A percentile compares a stretch with the other conserved stretches of the same genome.
Evolutionary conservation across 129 eudicot species (phyloP).

Genomic region (Flaveria linearis): DNA sequence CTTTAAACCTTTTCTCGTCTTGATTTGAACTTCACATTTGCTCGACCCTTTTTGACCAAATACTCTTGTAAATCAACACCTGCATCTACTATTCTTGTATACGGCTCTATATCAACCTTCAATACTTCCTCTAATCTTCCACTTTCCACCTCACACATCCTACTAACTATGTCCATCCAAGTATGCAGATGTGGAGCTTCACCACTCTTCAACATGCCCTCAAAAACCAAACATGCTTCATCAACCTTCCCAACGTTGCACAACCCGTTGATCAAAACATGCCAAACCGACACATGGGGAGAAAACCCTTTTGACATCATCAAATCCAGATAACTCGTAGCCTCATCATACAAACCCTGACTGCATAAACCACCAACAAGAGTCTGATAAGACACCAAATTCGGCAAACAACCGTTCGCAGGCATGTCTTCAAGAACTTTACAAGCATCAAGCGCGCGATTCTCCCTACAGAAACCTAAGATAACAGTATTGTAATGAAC

Average conservation of each 20-base stretch:
- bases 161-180: conserved; percentile 65
- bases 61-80: conserved; percentile 72
- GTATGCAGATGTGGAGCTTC: conserved; percentile 58
- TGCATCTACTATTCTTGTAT: conserved; percentile 60
- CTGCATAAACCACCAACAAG: conserved; percentile 72
- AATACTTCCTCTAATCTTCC: conserved; percentile 47
- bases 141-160: conserved; percentile 56
- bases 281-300: conserved; percentile 71
- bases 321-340: conserved; percentile 50
- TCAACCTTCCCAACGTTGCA: conserved; percentile 72
- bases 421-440: conserved; percentile 82
- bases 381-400: conserved; percentile 70
- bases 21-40: not conserved
- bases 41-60: conserved; percentile 40
- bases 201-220: conserved; percentile 54
- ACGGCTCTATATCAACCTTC: conserved; percentile 64
- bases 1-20: conserved; percentile 20
- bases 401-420: conserved; percentile 75
- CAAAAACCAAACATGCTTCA: conserved; percentile 65
- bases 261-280: conserved; percentile 58
- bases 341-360: conserved; percentile 76
- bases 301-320: conserved; percentile 72
- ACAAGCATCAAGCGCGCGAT: conserved; percentile 73
- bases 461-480: conserved; percentile 70
- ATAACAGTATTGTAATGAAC: conserved; percentile 85